Conservation (phyloP, 345 rosid species). For the Firmiana major region DNA sequence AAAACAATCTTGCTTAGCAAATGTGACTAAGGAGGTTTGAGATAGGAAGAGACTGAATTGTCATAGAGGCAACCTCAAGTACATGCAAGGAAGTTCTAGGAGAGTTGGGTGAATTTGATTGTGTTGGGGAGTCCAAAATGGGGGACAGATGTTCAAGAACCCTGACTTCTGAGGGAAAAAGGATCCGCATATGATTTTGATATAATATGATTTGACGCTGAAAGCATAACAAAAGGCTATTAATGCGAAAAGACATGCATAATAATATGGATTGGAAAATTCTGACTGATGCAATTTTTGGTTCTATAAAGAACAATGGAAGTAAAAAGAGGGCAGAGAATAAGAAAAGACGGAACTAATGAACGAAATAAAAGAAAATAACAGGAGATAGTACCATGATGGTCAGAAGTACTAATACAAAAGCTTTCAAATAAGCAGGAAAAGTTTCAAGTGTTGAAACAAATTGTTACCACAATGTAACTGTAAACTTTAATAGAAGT, state of each 20-base stretch:
- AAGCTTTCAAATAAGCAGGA: not conserved
- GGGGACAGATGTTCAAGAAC: not conserved
- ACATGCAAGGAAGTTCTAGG: not conserved
- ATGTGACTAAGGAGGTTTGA: not conserved
- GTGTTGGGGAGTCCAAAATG: not conserved
- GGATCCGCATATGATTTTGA: not conserved
- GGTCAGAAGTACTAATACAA: not conserved
- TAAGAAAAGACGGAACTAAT: not conserved
- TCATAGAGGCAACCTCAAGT: not conserved
- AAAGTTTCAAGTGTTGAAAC: not conserved
- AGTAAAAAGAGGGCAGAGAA: not conserved
- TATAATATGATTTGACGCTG: not conserved
- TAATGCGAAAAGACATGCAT: not conserved
- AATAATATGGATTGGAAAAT: not conserved
- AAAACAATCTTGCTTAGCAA: not conserved
- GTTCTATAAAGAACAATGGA: not conserved
- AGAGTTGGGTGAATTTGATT: not conserved
- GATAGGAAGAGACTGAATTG: not conserved
- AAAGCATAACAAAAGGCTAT: not conserved
- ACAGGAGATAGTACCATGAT: not conserved
- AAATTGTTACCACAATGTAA: no score
- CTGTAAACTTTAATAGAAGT: not conserved
- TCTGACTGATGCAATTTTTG: slow-evolving; percentile 2
- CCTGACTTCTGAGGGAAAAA: not conserved
- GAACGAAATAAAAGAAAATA: not conserved